These are phyloP conservation scores for Ustilago sp. DNA, from an alignment of 1,284 basidiomycete genomes.

Conservation along the genomic window DNA sequence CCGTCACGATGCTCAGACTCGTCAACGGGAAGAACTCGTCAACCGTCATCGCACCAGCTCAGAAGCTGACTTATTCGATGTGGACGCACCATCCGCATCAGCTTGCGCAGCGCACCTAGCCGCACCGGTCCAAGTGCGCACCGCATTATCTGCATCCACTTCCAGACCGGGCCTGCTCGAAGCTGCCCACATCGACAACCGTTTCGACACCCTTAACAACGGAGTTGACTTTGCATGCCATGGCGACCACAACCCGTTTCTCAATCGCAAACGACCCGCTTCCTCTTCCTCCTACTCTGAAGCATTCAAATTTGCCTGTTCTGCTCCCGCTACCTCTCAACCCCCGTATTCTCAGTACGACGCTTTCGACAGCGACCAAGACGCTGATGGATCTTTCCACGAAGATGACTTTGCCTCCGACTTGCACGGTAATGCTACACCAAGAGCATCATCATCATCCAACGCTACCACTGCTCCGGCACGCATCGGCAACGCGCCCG, in stretches of 20 bases:
- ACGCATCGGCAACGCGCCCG: neutral
- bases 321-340: neutral
- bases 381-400: constrained; percentile 35
- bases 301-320: neutral
- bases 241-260: constrained; percentile 44
- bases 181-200: constrained; percentile 6
- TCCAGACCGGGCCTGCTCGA: constrained; percentile 2
- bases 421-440: constrained; percentile 10
- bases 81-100: constrained; percentile 3
- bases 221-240: constrained; percentile 32
- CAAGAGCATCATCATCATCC: constrained; percentile 21
- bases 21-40: constrained; percentile 10
- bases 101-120: neutral
- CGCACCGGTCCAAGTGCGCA: neutral
- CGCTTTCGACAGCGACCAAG: constrained; percentile 43
- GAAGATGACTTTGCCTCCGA: constrained; percentile 4
- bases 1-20: constrained; percentile 24
- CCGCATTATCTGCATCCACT: neutral
- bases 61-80: constrained; percentile 16
- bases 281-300: constrained; percentile 4
- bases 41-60: constrained; percentile 28
- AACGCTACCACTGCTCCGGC: constrained; percentile 16
- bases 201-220: constrained; percentile 26
- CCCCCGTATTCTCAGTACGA: constrained; percentile 24
- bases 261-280: constrained; percentile 15